phyloP scores from a whole-genome alignment of 305 asterid genomes.

The Fraxinus latifolia region DNA sequence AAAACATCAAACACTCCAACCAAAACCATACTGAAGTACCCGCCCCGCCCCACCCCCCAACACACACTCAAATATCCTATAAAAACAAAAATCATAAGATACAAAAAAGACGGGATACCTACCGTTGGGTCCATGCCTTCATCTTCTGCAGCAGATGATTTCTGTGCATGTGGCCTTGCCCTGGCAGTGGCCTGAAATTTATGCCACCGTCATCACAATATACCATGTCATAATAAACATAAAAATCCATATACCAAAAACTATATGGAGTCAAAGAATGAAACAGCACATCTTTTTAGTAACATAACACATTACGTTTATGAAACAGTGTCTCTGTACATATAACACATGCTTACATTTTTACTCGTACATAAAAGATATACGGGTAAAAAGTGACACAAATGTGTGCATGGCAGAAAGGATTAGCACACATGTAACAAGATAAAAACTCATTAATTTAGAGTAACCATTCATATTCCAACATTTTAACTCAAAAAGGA shows the following conservation, averaged over 20 bases:
- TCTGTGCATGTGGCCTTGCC: slow-evolving; percentile 42
- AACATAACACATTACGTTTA: background rate
- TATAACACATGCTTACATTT: background rate
- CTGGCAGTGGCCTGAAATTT: slow-evolving; percentile 43
- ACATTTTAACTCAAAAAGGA: background rate
- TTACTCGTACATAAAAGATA: background rate
- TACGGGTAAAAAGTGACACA: background rate
- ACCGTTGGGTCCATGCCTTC: slow-evolving; percentile 91
- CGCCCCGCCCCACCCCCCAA: background rate
- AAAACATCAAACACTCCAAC: background rate
- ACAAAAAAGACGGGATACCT: background rate
- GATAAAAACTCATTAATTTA: background rate
- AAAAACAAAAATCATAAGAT: background rate
- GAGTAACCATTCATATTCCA: background rate
- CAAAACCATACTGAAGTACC: background rate
- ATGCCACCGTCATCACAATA: background rate
- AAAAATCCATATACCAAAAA: background rate
- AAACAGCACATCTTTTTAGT: background rate
- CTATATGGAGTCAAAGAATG: slow-evolving; percentile 4
- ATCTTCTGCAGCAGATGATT: slow-evolving; percentile 60
- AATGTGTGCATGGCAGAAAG: background rate
- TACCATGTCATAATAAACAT: background rate
- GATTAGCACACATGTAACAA: background rate
- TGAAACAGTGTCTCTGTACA: background rate
- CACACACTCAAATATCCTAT: background rate